Conservation (phyloP, 495 filamentous ascomycete species). For the Cercophora newfieldiana region DNA sequence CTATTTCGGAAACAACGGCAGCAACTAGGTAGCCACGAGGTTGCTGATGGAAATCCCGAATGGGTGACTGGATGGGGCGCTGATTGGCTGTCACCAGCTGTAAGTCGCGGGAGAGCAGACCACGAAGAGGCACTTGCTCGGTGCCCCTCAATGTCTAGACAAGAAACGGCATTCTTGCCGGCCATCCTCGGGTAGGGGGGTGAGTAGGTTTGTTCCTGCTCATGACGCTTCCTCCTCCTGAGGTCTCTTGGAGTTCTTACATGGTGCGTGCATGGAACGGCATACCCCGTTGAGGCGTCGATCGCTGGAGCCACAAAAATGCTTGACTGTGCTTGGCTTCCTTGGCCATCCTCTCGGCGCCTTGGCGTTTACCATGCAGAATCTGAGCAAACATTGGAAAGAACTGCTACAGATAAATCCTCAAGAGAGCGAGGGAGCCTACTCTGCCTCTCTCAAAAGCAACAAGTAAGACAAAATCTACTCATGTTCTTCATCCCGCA, state of each 20-base stretch:
- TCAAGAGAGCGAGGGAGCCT: no score
- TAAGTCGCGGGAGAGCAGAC: neutral
- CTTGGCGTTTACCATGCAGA: neutral
- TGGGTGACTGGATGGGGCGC: neutral
- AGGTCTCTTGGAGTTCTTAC: neutral
- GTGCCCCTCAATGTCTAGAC: neutral
- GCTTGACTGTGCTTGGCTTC: conserved; percentile 11
- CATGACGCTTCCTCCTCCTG: neutral
- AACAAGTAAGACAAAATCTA: neutral
- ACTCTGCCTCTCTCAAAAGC: neutral
- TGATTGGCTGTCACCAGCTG: conserved; percentile 9
- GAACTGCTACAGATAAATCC: neutral
- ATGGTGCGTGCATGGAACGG: neutral
- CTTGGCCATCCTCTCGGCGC: conserved; percentile 1
- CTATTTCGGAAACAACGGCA: no score
- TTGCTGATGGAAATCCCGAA: conserved; percentile 16
- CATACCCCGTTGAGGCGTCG: neutral
- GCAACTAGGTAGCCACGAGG: no score
- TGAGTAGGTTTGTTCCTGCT: no score
- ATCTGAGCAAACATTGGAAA: neutral
- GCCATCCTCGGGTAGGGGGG: no score
- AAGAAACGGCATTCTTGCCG: neutral
- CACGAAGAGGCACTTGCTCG: neutral
- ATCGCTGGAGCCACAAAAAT: neutral
- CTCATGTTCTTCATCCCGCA: neutral